Base-by-base conservation (phyloP, 805 yeast species). In the Cyberlindnera veronae region DNA sequence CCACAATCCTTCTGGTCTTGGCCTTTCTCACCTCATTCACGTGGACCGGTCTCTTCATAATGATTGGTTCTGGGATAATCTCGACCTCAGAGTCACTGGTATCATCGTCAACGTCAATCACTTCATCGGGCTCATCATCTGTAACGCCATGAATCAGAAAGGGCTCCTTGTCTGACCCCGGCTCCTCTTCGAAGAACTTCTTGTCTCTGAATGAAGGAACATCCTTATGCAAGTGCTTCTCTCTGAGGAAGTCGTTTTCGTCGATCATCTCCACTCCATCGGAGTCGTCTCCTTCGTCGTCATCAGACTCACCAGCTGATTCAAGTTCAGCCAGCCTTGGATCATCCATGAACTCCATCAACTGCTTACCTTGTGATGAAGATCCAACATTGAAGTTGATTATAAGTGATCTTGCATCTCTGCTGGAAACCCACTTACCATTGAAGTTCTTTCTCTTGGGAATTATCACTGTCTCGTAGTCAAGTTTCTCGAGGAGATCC, bases 351-450 rank as follows among this genome's bases (percentile, higher is more conserved):
- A 50, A 48, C 9, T 32, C 29, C 3, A 28, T 10, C 15, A 49
- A 22, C 7, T 10, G 27, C 15, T 32, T 34, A 13, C 43, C 43
- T 12, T 31, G 13, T 4, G 12, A 15, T 3, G 49, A 38, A 1
- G 29, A 9, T 13, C 28, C 31, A 19, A 49, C 27, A 10, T 14
- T 29, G 16, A 48, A 24, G 13, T 6, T 7, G 10, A n/a, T 21
- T 21, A 45, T 32, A 7, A 59, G 17, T 6, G 32, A 33, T 28
- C 49, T 36, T 8, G 62, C 59, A 41, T 46, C 51, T 19, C 38
- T 38, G 4, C 46, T 39, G 4, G 57, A 50, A 13, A 53, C 45
- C 64, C 64, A 60, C 31, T 48, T 42, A 2, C 64, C 64, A 42
- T 48, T 50, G 5, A 59, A 10, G 10, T 32, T 14, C 27, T 34